These are phyloP conservation scores for Gracilaria caudata DNA, from an alignment of 23 red algal species.

Conservation along the genomic window DNA sequence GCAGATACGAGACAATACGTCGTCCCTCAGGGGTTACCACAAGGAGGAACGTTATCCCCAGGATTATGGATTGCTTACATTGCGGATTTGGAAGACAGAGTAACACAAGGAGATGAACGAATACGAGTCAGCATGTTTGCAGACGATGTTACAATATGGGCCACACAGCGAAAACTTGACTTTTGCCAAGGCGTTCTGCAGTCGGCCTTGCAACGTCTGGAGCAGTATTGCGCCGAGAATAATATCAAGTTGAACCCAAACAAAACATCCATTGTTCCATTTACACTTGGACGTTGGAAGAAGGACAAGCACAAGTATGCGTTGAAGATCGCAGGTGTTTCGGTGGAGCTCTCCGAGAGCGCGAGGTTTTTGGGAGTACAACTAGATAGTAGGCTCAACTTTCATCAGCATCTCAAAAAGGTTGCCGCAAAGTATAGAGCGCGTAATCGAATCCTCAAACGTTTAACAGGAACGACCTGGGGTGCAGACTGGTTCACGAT, in stretches of 20 bases:
- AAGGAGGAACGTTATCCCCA: background rate
- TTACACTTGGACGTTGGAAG: background rate
- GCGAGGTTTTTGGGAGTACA: background rate
- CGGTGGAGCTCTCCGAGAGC: background rate
- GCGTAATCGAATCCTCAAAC: background rate
- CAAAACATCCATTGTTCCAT: background rate
- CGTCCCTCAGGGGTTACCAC: background rate
- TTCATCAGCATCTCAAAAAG: conserved; percentile 32
- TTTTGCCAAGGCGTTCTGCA: background rate
- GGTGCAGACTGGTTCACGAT: background rate
- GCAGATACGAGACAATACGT: background rate
- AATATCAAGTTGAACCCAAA: conserved; percentile 6
- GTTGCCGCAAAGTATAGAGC: conserved; percentile 2
- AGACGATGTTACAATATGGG: background rate
- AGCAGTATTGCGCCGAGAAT: background rate
- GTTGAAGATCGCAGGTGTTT: background rate
- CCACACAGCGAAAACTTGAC: background rate
- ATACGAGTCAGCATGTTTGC: background rate
- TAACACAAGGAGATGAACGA: background rate
- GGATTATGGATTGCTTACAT: background rate
- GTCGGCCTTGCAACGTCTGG: background rate
- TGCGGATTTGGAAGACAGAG: background rate
- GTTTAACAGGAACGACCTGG: background rate
- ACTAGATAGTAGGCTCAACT: background rate
- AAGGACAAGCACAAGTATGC: background rate